Percentiles rank a stretch among this genome's conserved stretches.
Evolutionary conservation across 148 eudicot genomes (phyloP).

Genomic region (Rhododendron williamsianum): DNA sequence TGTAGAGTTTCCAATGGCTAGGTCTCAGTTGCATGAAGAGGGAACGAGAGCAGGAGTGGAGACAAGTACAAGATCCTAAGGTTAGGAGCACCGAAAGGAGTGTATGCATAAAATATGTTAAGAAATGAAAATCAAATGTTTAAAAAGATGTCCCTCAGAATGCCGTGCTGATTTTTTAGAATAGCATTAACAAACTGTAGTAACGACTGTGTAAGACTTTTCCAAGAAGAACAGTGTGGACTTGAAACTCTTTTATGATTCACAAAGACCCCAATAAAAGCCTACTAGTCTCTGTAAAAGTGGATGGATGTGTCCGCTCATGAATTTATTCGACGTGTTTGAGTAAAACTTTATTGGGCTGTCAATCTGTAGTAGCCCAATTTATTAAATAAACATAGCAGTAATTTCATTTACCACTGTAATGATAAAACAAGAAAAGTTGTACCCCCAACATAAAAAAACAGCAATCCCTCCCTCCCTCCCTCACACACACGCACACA

Average conservation of each 20-base stretch:
- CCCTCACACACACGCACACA: background rate
- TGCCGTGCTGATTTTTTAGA: background rate
- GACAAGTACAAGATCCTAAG: no score
- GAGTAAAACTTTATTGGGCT: background rate
- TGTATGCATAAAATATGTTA: background rate
- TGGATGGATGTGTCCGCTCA: background rate
- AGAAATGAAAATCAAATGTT: background rate
- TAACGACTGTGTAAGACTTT: background rate
- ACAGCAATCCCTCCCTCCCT: background rate
- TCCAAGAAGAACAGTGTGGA: background rate
- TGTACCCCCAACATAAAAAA: background rate
- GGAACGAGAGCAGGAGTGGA: no score
- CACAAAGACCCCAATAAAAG: background rate
- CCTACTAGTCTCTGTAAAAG: background rate
- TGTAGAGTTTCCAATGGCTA: background rate
- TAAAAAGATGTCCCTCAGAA: background rate
- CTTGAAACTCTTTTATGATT: background rate
- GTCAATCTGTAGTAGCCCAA: background rate
- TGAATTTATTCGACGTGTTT: background rate
- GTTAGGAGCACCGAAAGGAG: background rate
- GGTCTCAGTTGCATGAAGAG: background rate
- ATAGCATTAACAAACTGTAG: background rate
- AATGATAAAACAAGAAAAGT: background rate
- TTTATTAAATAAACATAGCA: background rate
- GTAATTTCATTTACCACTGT: background rate